phyloP scores from a whole-genome alignment of 495 filamentous ascomycete species.

The Penicillium coffeae region DNA sequence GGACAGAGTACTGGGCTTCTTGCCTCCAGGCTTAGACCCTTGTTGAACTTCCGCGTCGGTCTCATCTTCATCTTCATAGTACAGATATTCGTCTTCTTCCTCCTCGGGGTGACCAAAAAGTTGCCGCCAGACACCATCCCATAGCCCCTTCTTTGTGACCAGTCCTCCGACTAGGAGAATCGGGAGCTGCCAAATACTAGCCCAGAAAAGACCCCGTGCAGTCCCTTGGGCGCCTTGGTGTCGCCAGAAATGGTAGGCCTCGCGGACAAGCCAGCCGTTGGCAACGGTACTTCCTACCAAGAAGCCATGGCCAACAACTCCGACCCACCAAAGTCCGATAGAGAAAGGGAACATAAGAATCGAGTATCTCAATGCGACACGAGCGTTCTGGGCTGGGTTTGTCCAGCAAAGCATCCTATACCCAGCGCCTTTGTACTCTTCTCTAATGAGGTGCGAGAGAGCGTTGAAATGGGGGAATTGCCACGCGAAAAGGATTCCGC shows the following conservation, averaged over 20 bases:
- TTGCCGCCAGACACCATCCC: slow-evolving; percentile 76
- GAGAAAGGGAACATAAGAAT: slow-evolving; percentile 85
- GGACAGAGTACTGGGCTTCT: slow-evolving; percentile 10
- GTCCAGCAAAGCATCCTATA: slow-evolving; percentile 90
- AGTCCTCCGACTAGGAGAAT: slow-evolving; percentile 88
- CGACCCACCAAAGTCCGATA: slow-evolving; percentile 70
- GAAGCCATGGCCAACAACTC: slow-evolving; percentile 87
- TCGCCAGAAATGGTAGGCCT: slow-evolving; percentile 80
- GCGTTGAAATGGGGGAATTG: slow-evolving; percentile 98
- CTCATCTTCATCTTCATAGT: slow-evolving; percentile 38
- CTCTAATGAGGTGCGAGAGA: slow-evolving; percentile 77
- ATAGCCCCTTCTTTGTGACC: slow-evolving; percentile 91
- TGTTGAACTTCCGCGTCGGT: slow-evolving; percentile 1
- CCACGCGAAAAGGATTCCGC: slow-evolving; percentile 84
- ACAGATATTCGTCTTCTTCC: slow-evolving; percentile 39
- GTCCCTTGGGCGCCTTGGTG: slow-evolving; percentile 73
- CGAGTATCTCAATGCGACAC: slow-evolving; percentile 87
- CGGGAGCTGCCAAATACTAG: slow-evolving; percentile 94
- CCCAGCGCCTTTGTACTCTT: slow-evolving; percentile 85
- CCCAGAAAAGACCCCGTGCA: slow-evolving; percentile 90
- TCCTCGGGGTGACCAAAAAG: slow-evolving; percentile 51
- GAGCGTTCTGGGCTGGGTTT: slow-evolving; percentile 75
- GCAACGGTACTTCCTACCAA: slow-evolving; percentile 73
- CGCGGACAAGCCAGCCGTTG: slow-evolving; percentile 80
- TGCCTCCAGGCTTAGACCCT: neutral